These are phyloP conservation scores for Sparassis latifolia DNA, from an alignment of 1,284 basidiomycete species.

Conservation along the genomic window DNA sequence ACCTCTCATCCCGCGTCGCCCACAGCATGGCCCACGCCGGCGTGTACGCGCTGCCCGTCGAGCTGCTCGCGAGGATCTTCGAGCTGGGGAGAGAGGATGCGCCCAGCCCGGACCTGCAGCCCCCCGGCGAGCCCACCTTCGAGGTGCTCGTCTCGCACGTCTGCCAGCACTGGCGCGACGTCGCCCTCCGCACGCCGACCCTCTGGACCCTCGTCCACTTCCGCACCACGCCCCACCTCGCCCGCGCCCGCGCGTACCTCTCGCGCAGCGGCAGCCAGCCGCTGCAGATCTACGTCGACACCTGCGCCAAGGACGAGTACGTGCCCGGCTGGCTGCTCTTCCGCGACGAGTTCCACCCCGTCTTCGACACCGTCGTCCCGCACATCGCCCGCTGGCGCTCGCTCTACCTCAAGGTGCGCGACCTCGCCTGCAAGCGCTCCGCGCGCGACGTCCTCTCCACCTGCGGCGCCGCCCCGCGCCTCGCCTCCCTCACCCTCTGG, in stretches of 20 bases:
- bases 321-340: slow-evolving; percentile 40
- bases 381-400: slow-evolving; percentile 48
- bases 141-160: slow-evolving; percentile 50
- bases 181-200: slow-evolving; percentile 40
- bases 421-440: slow-evolving; percentile 45
- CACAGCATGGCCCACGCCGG: slow-evolving; percentile 14
- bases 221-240: slow-evolving; percentile 40
- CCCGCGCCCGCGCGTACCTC: slow-evolving; percentile 41
- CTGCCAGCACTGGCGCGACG: slow-evolving; percentile 44
- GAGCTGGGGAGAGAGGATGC: slow-evolving; percentile 41
- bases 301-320: slow-evolving; percentile 41
- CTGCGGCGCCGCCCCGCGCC: slow-evolving; percentile 42
- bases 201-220: slow-evolving; percentile 53
- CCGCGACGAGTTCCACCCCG: slow-evolving; percentile 34
- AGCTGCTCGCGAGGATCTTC: slow-evolving; percentile 49
- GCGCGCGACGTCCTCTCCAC: slow-evolving; percentile 43
- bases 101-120: slow-evolving; percentile 32
- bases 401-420: slow-evolving; percentile 51
- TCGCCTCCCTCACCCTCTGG: slow-evolving; percentile 55
- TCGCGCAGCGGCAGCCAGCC: slow-evolving; percentile 29
- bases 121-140: slow-evolving; percentile 29
- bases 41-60: slow-evolving; percentile 45
- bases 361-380: slow-evolving; percentile 43
- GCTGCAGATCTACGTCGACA: slow-evolving; percentile 52
- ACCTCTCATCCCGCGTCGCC: not conserved